Evolutionary conservation across 2,329 filamentous ascomycete genomes (phyloP), one percentile per base, ranked within the genome.

Genomic region (Aureobasidium vineae): DNA sequence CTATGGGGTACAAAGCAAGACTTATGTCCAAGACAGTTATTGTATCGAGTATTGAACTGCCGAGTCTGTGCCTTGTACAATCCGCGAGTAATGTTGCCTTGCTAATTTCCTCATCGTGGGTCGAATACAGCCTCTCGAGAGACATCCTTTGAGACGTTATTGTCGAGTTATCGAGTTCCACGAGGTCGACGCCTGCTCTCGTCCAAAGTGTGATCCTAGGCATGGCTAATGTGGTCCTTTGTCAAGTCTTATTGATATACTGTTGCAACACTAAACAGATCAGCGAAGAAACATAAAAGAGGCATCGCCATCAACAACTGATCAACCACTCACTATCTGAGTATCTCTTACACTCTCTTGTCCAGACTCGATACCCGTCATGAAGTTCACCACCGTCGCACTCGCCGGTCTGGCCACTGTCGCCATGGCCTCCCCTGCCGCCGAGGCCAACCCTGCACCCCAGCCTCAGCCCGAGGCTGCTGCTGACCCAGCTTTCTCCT

Each of bases 351-450:
- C 40, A 59, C 40, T 41, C 36, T 41, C 36, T 26, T 15, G 6
- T 10, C 33, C 3, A 45, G 33, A 33, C 8, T 15, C 54, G 16
- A 7, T 1, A 28, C 15, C 45, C 38, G 40, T 45, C 38, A 81
- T 75, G 40, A 77, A 75, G 41, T 66, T 69, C 66, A 63, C 57
- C 52, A 36, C 68, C 23, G 26, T 64, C 36, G 61, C 63, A 45
- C 36, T 65, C 38, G 66, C 66, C 57, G 54, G 63, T 19, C 38
- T 67, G 50, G 60, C 56, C 66, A 49, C 63, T 1, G 43, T 59
- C 8, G 57, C 63, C 52, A 70, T 68, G 61, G 70, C 73, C 50
- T 71, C 72, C 57, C 71, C 73, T 45, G 69, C 68, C 57, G 69
- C 71, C 56, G 57, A 69, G 50, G 65, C 72, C 50, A 69, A 72